A percentile compares a stretch with the other conserved stretches of the same genome.
Conservation (phyloP, 495 filamentous ascomycete genomes). For the Neurospora intermedia region DNA sequence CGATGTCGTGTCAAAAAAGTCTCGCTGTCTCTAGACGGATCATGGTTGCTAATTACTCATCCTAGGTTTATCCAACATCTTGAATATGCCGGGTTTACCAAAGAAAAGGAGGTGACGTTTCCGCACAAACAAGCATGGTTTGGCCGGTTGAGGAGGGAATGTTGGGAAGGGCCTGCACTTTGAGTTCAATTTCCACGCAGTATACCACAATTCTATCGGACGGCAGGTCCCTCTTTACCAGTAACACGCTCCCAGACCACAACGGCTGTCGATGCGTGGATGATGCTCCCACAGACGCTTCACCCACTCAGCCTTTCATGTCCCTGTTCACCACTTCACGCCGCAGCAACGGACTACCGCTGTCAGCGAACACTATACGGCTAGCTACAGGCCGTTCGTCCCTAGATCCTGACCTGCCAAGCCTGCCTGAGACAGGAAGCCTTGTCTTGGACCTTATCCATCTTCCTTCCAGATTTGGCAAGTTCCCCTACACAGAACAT, state of each 20-base stretch:
- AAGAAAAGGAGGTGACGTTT: conserved; percentile 79
- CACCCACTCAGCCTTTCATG: background rate
- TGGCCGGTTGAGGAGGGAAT: conserved; percentile 71
- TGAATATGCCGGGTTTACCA: conserved; percentile 66
- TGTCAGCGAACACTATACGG: background rate
- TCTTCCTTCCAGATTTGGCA: background rate
- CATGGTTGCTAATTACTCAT: conserved; percentile 4
- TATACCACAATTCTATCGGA: background rate
- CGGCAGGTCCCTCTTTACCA: background rate
- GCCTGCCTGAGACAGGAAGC: background rate
- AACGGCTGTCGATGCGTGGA: background rate
- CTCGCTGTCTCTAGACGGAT: background rate
- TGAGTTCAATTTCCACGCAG: conserved; percentile 24
- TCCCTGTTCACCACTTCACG: background rate
- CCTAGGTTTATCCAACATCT: conserved; percentile 70
- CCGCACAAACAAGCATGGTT: conserved; percentile 89
- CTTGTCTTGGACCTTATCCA: background rate
- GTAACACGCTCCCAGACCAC: background rate
- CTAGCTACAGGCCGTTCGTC: background rate
- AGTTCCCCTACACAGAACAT: background rate
- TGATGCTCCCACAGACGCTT: background rate
- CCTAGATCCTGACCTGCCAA: background rate
- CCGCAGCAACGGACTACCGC: background rate
- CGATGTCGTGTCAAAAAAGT: background rate
- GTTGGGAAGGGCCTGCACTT: conserved; percentile 69